Evolutionary conservation across 2,329 filamentous ascomycete species (phyloP).

Genomic region (Remersonia thermophila): DNA sequence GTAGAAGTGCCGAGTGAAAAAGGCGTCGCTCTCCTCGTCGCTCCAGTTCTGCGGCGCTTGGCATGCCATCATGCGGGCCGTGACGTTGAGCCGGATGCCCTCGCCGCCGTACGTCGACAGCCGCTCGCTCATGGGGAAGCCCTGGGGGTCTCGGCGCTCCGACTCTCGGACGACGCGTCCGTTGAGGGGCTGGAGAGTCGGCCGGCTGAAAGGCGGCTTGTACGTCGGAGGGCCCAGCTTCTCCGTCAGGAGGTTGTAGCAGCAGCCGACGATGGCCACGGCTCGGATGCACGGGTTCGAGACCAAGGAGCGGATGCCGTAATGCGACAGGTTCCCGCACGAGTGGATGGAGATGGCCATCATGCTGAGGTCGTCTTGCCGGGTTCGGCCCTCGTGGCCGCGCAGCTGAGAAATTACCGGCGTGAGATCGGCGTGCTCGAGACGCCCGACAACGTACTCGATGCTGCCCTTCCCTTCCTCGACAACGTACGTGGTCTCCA

Average conservation of each 20-base stretch:
- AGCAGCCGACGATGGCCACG: constrained; percentile 95
- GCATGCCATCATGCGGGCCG: constrained; percentile 94
- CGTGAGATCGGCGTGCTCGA: constrained; percentile 60
- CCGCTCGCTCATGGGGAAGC: constrained; percentile 80
- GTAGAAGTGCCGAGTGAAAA: constrained; percentile 90
- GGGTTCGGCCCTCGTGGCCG: constrained; percentile 24
- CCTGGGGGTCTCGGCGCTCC: constrained; percentile 68
- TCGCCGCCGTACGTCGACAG: constrained; percentile 45
- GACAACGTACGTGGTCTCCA: constrained; percentile 40
- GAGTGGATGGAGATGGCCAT: constrained; percentile 95
- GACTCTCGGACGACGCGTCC: constrained; percentile 58
- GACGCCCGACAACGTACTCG: constrained; percentile 63
- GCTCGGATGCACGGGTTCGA: constrained; percentile 74
- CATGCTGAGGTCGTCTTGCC: constrained; percentile 36
- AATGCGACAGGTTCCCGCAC: constrained; percentile 93
- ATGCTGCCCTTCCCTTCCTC: constrained; percentile 56
- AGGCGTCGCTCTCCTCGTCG: constrained; percentile 62
- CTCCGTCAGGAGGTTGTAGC: constrained; percentile 93
- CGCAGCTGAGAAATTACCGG: constrained; percentile 54
- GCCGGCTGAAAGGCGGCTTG: constrained; percentile 68
- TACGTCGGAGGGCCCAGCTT: constrained; percentile 75
- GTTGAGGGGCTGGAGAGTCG: constrained; percentile 52
- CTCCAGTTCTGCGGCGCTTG: constrained; percentile 94
- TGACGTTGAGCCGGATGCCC: constrained; percentile 83
- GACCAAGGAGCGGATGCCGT: constrained; percentile 74